Conservation (phyloP, 495 filamentous ascomycete genomes). For the Chaetomium fimeti region DNA sequence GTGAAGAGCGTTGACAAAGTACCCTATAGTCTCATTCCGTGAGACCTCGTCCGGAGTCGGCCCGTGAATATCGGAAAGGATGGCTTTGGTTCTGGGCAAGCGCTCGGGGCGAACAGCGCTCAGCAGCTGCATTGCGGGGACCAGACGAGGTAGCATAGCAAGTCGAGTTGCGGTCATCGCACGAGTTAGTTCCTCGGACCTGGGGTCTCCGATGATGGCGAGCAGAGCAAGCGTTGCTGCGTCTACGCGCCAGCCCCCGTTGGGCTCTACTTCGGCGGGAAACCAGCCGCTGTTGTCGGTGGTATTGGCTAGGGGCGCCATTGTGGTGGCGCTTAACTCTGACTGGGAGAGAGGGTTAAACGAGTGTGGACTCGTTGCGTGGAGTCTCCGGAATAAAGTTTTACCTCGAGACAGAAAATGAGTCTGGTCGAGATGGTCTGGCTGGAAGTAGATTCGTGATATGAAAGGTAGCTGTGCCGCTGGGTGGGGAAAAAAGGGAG, state of each 20-base stretch:
- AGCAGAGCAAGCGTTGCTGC: not conserved
- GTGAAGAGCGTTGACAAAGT: not conserved
- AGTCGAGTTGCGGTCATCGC: not conserved
- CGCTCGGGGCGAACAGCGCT: not conserved
- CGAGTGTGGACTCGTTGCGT: too few species aligned
- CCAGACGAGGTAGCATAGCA: slow-evolving; percentile 1
- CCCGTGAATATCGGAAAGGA: not conserved
- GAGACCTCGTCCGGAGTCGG: not conserved
- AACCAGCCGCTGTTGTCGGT: not conserved
- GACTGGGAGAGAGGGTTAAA: too few species aligned
- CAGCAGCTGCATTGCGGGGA: slow-evolving; percentile 8
- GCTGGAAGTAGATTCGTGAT: too few species aligned
- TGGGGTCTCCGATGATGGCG: not conserved
- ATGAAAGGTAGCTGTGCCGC: too few species aligned
- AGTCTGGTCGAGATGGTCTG: too few species aligned
- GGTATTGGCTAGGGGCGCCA: not conserved
- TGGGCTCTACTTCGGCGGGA: not conserved
- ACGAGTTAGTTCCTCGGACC: not conserved
- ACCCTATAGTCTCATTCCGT: not conserved
- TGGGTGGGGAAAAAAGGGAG: too few species aligned
- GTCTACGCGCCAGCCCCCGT: not conserved
- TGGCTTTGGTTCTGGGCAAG: not conserved
- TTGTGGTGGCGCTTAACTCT: too few species aligned
- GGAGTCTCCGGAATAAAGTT: too few species aligned
- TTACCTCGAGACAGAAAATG: too few species aligned